Evolutionary conservation across 352 stramenopile species (phyloP).

Genomic region (Phytophthora colocasiae): DNA sequence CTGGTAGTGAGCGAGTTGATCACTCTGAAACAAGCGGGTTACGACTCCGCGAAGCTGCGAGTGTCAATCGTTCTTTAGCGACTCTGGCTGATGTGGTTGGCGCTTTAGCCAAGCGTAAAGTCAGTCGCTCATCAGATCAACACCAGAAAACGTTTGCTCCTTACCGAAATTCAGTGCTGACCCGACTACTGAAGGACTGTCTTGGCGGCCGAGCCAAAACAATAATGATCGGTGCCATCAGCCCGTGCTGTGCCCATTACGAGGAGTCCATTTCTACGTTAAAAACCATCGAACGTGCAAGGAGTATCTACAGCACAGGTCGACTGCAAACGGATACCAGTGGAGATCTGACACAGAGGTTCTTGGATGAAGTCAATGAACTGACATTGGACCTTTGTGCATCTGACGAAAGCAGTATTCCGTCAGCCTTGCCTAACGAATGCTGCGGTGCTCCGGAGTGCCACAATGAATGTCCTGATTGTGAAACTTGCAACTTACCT

Average conservation of each 20-base stretch:
- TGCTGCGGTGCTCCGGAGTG: constrained; percentile 5
- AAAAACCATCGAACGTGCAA: constrained; percentile 80
- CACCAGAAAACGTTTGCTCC: constrained; percentile 67
- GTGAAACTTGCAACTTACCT: background rate
- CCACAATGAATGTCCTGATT: constrained; percentile 6
- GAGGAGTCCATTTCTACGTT: constrained; percentile 90
- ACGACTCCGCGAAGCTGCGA: constrained; percentile 74
- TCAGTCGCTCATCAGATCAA: constrained; percentile 10
- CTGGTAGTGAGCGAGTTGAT: constrained; percentile 70
- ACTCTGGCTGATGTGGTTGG: constrained; percentile 88
- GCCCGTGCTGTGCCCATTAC: constrained; percentile 84
- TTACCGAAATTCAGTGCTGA: constrained; percentile 92
- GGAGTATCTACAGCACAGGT: constrained; percentile 51
- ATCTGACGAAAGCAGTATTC: constrained; percentile 2
- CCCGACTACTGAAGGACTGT: constrained; percentile 78
- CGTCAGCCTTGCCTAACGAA: background rate
- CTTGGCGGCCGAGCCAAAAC: constrained; percentile 85
- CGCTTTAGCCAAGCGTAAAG: constrained; percentile 56
- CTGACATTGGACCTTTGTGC: constrained; percentile 49
- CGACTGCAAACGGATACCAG: constrained; percentile 48
- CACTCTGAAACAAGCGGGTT: constrained; percentile 51
- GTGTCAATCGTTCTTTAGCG: constrained; percentile 86
- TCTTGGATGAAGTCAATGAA: constrained; percentile 49
- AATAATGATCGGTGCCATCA: constrained; percentile 90
- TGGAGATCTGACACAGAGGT: constrained; percentile 41